Evolutionary conservation across 441 rosid genomes (phyloP).

Genomic region (Euphorbia celastroides): DNA sequence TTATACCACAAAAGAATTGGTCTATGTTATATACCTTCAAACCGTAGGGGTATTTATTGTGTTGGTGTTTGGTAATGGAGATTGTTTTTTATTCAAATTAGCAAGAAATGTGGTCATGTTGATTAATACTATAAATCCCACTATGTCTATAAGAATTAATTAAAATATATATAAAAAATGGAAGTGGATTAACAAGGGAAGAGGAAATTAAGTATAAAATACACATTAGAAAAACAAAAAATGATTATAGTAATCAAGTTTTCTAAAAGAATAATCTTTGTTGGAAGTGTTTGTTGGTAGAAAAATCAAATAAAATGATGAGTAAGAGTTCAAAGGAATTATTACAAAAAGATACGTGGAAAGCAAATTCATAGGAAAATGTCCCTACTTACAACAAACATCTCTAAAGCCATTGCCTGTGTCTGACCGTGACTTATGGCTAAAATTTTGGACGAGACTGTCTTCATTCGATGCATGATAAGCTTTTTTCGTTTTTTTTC

Average conservation of each 20-base stretch:
- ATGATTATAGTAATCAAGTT: slow-evolving; percentile 41
- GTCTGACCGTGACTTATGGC: slow-evolving; percentile 45
- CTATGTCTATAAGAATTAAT: slow-evolving; percentile 1
- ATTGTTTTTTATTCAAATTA: too few species aligned
- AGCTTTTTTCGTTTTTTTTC: too few species aligned
- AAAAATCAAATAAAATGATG: slow-evolving; percentile 28
- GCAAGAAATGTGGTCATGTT: too few species aligned
- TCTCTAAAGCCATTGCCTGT: slow-evolving; percentile 17
- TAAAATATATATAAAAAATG: background rate
- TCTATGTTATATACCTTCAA: too few species aligned
- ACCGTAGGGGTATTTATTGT: too few species aligned
- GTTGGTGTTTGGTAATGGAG: too few species aligned
- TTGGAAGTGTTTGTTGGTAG: slow-evolving; percentile 22
- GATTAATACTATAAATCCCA: background rate
- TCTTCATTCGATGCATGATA: too few species aligned
- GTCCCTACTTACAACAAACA: slow-evolving; percentile 38
- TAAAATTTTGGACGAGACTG: slow-evolving; percentile 33
- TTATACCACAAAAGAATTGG: too few species aligned
- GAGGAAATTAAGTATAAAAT: too few species aligned
- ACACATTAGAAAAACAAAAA: slow-evolving; percentile 16
- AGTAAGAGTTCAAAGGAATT: slow-evolving; percentile 29
- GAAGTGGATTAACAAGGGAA: background rate
- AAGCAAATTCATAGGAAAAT: slow-evolving; percentile 30
- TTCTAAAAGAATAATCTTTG: slow-evolving; percentile 35
- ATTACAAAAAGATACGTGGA: slow-evolving; percentile 35